Evolutionary conservation across 2,329 filamentous ascomycete genomes (phyloP), one percentile per base, ranked within the genome.

Genomic region (Botrytis fragariae): DNA sequence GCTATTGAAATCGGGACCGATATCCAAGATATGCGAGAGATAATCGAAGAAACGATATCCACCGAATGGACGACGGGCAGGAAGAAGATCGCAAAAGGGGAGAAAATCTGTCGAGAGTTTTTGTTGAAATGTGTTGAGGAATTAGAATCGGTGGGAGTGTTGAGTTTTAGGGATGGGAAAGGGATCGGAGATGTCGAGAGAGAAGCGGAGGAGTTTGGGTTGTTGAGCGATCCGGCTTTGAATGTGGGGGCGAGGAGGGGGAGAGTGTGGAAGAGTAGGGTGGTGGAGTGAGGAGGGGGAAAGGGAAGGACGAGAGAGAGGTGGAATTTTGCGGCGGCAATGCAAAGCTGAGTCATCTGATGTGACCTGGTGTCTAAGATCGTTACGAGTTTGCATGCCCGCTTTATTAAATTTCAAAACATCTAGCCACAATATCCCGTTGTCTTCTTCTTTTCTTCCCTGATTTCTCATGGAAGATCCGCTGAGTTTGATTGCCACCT

Each of bases 221-320:
- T 64, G 39, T 29, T 39, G 16, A 64, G 62, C 32, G 62, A 45
- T 44, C 62, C 37, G 3, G 62, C 62, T 6, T 29, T 64, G 42
- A 64, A 64, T 25, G 25, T 18, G 8, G 37, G 1, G 10, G 39
- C 62, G 8, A 42, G 29, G 29, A 42, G 16, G 14, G 62, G 62
- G n/a, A 64, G 37, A 14, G n/a, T 64, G 25, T 64, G 62, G 62
- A 64, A 64, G 62, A 61, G 59, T 61, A 61, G 59, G 22, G 37
- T 61, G 16, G 37, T 61, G 14, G 35, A 35, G 35, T 61, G 29
- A 59, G 54, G 54, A 7, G 5, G 8, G 54, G 18, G 18, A 7
- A 9, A 12, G 4, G n/a, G 29, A 4, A 1, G 29, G 7, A 18
- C 8, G 18, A 22, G 44, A 45, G 44, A 45, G 42, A 42, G 42